phyloP scores from a whole-genome alignment of 495 filamentous ascomycete genomes.

The Thozetella sp. region DNA sequence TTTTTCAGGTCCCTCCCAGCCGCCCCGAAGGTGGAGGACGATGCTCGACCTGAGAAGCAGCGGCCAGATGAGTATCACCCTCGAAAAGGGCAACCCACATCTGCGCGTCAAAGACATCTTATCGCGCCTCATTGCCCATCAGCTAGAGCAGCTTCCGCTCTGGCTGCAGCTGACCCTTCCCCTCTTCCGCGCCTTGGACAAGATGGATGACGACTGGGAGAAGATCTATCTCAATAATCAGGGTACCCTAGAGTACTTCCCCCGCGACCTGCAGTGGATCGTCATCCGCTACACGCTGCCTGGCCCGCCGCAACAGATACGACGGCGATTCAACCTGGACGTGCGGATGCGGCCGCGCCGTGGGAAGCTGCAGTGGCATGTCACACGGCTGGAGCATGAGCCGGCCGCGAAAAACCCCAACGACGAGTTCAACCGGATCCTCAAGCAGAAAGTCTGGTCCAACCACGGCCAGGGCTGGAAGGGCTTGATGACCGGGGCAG shows the following conservation, averaged over 20 bases:
- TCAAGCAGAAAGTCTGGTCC: constrained; percentile 35
- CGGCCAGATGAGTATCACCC: constrained; percentile 42
- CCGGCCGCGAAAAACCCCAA: constrained; percentile 14
- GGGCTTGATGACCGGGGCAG: constrained; percentile 30
- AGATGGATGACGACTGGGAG: constrained; percentile 48
- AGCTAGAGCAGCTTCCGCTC: constrained; percentile 30
- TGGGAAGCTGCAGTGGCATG: constrained; percentile 42
- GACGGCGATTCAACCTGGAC: constrained; percentile 34
- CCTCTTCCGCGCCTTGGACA: constrained; percentile 64
- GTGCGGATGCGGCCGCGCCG: constrained; percentile 31
- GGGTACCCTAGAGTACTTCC: constrained; percentile 39
- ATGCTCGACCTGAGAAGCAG: constrained; percentile 29
- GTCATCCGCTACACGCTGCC: constrained; percentile 44
- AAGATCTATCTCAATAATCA: constrained; percentile 24
- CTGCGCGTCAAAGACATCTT: constrained; percentile 69
- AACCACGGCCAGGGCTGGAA: constrained; percentile 26
- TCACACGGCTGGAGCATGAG: constrained; percentile 23
- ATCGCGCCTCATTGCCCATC: constrained; percentile 40
- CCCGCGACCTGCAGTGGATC: constrained; percentile 48
- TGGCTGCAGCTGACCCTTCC: constrained; percentile 63
- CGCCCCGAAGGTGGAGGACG: constrained; percentile 33
- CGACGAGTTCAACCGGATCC: constrained; percentile 41
- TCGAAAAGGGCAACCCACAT: constrained; percentile 75
- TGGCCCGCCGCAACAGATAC: constrained; percentile 6
- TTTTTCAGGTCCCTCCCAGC: not conserved